Conservation (phyloP, 2,329 filamentous ascomycete species). For the Dothistroma septosporum region DNA sequence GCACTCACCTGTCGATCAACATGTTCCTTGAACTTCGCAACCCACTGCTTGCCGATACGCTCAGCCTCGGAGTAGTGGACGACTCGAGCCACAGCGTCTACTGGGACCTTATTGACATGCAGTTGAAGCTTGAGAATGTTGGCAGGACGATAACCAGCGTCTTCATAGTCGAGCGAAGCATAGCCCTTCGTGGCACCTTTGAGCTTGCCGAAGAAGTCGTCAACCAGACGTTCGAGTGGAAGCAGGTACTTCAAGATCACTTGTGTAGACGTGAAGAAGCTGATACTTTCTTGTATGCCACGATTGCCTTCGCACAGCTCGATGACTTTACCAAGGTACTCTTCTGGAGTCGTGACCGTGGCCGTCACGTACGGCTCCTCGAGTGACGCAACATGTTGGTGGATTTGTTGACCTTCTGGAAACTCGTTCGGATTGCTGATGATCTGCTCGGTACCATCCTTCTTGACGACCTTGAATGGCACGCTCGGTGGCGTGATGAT, state of each 20-base stretch:
- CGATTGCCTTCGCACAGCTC: constrained; percentile 89
- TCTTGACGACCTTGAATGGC: constrained; percentile 79
- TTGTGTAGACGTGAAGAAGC: constrained; percentile 87
- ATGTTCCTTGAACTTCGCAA: constrained; percentile 93
- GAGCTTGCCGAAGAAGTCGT: constrained; percentile 95
- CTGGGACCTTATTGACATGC: constrained; percentile 86
- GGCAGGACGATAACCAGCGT: constrained; percentile 78
- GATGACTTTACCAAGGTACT: constrained; percentile 90
- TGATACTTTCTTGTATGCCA: constrained; percentile 79
- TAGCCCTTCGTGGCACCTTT: constrained; percentile 94
- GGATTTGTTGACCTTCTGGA: constrained; percentile 63
- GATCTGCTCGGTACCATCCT: constrained; percentile 70
- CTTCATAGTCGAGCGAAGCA: constrained; percentile 93
- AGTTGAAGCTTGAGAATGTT: constrained; percentile 85
- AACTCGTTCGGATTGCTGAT: constrained; percentile 86
- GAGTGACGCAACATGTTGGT: constrained; percentile 56
- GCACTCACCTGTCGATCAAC: constrained; percentile 59
- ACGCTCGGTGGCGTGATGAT: constrained; percentile 97
- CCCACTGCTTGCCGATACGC: constrained; percentile 79
- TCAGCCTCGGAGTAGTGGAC: constrained; percentile 79
- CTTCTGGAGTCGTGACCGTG: constrained; percentile 86
- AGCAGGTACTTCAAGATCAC: constrained; percentile 92
- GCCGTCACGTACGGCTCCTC: constrained; percentile 73
- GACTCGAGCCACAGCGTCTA: constrained; percentile 90
- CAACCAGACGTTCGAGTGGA: constrained; percentile 83